These are phyloP conservation scores for Chaetoceros tenuissimus DNA, from an alignment of 108 stramenopile genomes.

Conservation along the genomic window DNA sequence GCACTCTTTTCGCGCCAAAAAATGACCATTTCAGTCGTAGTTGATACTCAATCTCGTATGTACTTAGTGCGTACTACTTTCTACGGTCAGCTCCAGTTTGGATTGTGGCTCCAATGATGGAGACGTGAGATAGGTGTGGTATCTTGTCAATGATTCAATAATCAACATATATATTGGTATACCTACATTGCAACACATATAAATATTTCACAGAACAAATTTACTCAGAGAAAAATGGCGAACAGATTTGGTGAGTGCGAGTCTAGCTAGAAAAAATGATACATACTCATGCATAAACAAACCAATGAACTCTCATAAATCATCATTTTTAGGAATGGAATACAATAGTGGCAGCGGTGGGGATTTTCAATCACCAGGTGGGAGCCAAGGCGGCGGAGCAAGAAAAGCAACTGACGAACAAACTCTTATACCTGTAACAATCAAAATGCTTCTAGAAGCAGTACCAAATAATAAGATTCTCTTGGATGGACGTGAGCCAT, in stretches of 20 bases:
- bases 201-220: too few species aligned
- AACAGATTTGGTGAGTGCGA: background rate
- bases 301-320: background rate
- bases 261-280: background rate
- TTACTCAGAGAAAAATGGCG: background rate
- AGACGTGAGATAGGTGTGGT: too few species aligned
- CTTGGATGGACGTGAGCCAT: slow-evolving; percentile 57
- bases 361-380: background rate
- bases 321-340: background rate
- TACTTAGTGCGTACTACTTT: too few species aligned
- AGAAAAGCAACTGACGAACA: slow-evolving; percentile 41
- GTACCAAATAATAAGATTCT: slow-evolving; percentile 27
- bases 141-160: too few species aligned
- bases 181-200: too few species aligned
- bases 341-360: background rate
- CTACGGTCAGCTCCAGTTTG: too few species aligned
- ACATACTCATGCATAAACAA: background rate
- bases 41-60: too few species aligned
- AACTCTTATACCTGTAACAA: slow-evolving; percentile 67
- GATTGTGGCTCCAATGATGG: too few species aligned
- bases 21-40: too few species aligned
- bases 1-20: too few species aligned
- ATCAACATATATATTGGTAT: too few species aligned
- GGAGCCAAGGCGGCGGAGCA: background rate
- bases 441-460: slow-evolving; percentile 42